phyloP scores from a whole-genome alignment of 768 basidiomycete genomes.

The Naematelia aurantialba region DNA sequence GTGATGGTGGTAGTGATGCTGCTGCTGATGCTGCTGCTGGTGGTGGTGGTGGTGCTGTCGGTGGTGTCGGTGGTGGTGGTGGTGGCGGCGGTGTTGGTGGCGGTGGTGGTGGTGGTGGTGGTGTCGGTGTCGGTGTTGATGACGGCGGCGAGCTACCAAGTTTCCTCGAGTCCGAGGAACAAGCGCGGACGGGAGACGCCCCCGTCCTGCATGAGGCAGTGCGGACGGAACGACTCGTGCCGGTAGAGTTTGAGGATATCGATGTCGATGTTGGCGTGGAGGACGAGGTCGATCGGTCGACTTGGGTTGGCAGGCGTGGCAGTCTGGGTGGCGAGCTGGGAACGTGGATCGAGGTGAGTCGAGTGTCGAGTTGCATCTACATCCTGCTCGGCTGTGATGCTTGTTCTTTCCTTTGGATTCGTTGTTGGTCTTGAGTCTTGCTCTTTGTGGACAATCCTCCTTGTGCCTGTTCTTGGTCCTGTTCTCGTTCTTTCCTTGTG shows the following conservation, averaged over 20 bases:
- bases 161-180: constrained; percentile 34
- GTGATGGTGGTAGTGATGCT: constrained; percentile 3
- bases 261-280: too few species aligned
- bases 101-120: too few species aligned
- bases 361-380: neutral
- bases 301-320: constrained; percentile 26
- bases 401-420: too few species aligned
- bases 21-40: constrained; percentile 8
- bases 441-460: too few species aligned
- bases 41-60: neutral
- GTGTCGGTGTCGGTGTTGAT: too few species aligned
- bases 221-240: constrained; percentile 14
- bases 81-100: too few species aligned
- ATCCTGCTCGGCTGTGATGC: too few species aligned
- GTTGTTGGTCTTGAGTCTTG: too few species aligned
- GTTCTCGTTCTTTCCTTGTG: too few species aligned
- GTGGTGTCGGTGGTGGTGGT: too few species aligned
- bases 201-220: constrained; percentile 14
- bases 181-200: constrained; percentile 30
- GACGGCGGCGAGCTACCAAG: constrained; percentile 24
- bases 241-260: constrained; percentile 15
- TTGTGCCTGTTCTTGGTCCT: too few species aligned
- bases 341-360: constrained; percentile 42
- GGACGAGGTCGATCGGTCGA: constrained; percentile 15
- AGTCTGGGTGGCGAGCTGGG: constrained; percentile 38